These are phyloP conservation scores for Acidomyces sp. DNA, from an alignment of 495 filamentous ascomycete genomes.

Conservation along the genomic window DNA sequence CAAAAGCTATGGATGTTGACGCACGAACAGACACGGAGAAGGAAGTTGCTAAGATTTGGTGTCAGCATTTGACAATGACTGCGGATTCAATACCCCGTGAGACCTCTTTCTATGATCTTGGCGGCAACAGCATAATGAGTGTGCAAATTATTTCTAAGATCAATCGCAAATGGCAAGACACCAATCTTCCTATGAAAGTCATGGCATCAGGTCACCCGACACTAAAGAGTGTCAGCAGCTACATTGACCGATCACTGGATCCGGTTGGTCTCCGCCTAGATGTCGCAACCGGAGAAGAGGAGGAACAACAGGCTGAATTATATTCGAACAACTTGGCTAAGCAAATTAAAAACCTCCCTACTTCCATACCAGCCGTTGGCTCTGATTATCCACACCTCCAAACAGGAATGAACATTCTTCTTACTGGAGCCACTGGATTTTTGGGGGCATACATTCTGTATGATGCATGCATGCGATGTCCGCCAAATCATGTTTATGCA, in stretches of 20 bases:
- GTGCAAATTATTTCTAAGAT: conserved; percentile 71
- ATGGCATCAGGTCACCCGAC: conserved; percentile 62
- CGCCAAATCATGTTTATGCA: conserved; percentile 55
- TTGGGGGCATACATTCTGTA: conserved; percentile 69
- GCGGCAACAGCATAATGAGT: conserved; percentile 76
- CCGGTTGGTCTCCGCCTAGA: conserved; percentile 27
- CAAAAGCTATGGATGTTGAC: conserved; percentile 23
- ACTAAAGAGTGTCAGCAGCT: conserved; percentile 54
- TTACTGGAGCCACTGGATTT: conserved; percentile 90
- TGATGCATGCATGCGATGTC: conserved; percentile 52
- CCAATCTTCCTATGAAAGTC: conserved; percentile 59
- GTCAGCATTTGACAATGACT: conserved; percentile 34
- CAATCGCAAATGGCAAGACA: conserved; percentile 45
- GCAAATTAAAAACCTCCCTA: conserved; percentile 8
- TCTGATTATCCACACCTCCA: conserved; percentile 59
- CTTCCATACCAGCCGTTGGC: conserved; percentile 19
- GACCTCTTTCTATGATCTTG: conserved; percentile 72
- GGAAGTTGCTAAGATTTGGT: conserved; percentile 57
- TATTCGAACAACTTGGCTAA: conserved; percentile 23
- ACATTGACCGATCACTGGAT: conserved; percentile 54
- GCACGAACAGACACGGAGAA: conserved; percentile 51
- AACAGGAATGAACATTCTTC: conserved; percentile 47
- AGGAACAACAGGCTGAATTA: conserved; percentile 16
- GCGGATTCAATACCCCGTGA: conserved; percentile 49
- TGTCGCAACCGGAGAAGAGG: conserved; percentile 15